Percentiles rank a stretch among this genome's conserved stretches.
Evolutionary conservation across 1,284 basidiomycete genomes (phyloP).

Genomic region (Naganishia sp.): DNA sequence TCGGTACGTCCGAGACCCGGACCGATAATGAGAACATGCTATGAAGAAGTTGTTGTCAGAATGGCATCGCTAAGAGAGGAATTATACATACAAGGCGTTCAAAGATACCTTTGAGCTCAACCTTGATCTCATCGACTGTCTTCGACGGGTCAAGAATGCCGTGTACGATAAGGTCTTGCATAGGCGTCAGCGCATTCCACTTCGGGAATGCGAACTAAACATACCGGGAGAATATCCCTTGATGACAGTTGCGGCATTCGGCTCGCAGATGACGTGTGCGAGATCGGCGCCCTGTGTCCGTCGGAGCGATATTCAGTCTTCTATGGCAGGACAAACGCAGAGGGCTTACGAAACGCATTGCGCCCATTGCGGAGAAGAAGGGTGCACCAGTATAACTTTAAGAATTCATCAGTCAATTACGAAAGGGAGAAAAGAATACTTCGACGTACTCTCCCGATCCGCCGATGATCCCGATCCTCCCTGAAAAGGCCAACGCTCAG

Average conservation of each 20-base stretch:
- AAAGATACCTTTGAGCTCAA: conserved; percentile 68
- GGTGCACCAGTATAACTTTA: conserved; percentile 86
- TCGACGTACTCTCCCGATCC: conserved; percentile 78
- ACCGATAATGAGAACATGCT: conserved; percentile 86
- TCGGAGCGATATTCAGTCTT: not conserved
- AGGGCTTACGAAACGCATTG: conserved; percentile 70
- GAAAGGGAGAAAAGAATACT: too few relatives aligned
- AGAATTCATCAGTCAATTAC: too few relatives aligned
- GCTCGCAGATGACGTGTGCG: conserved; percentile 95
- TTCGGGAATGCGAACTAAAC: not conserved
- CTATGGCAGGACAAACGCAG: conserved; percentile 37
- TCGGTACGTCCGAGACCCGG: conserved; percentile 86
- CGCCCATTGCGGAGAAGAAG: conserved; percentile 87
- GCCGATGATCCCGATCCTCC: conserved; percentile 88
- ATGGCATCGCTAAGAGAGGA: not conserved
- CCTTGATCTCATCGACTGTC: conserved; percentile 40
- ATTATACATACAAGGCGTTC: conserved; percentile 62
- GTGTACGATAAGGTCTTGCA: conserved; percentile 91
- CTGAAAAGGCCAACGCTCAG: conserved; percentile 45
- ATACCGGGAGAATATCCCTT: conserved; percentile 77
- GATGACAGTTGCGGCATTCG: conserved; percentile 83
- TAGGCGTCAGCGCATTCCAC: not conserved
- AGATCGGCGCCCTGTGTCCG: conserved; percentile 79
- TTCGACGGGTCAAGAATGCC: conserved; percentile 65
- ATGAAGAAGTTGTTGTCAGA: not conserved